Conservation (phyloP, 2,329 filamentous ascomycete species). For the Huntiella bhutanensis region DNA sequence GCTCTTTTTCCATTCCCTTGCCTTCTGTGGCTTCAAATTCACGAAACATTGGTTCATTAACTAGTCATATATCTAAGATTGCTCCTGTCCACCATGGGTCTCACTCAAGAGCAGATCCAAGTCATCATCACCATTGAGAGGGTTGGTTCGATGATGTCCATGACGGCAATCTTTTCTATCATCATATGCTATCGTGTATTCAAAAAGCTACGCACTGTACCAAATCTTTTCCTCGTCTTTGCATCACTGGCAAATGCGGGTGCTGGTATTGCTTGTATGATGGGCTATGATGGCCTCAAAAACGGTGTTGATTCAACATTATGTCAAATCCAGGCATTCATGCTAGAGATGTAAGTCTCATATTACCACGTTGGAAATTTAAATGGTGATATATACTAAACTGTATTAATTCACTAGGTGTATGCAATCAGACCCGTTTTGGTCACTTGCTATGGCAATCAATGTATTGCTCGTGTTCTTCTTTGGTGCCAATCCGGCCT, state of each 20-base stretch:
- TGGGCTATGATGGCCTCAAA: slow-evolving; percentile 45
- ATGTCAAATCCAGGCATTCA: slow-evolving; percentile 41
- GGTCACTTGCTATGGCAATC: slow-evolving; percentile 65
- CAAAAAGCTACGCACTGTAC: slow-evolving; percentile 35
- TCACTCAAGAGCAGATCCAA: slow-evolving; percentile 21
- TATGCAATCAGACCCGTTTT: slow-evolving; percentile 58
- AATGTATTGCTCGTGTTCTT: slow-evolving; percentile 60
- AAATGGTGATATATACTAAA: background rate
- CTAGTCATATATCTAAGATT: too few relatives aligned
- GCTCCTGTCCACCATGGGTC: slow-evolving; percentile 11
- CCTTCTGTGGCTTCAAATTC: too few relatives aligned
- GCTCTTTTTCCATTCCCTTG: too few relatives aligned
- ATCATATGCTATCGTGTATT: slow-evolving; percentile 32
- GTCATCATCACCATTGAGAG: slow-evolving; percentile 31
- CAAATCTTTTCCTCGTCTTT: slow-evolving; percentile 43
- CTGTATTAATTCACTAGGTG: slow-evolving; percentile 31
- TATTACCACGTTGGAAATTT: background rate
- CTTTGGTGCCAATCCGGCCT: slow-evolving; percentile 39
- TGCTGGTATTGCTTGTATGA: slow-evolving; percentile 47
- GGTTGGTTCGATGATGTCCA: slow-evolving; percentile 32
- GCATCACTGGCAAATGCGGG: slow-evolving; percentile 41
- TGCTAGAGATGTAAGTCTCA: slow-evolving; percentile 45
- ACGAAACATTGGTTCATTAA: too few relatives aligned
- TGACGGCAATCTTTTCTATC: slow-evolving; percentile 31
- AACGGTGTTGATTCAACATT: slow-evolving; percentile 34